phyloP scores from a whole-genome alignment of 2,329 filamentous ascomycete species.

The Cryphonectria naterciae region DNA sequence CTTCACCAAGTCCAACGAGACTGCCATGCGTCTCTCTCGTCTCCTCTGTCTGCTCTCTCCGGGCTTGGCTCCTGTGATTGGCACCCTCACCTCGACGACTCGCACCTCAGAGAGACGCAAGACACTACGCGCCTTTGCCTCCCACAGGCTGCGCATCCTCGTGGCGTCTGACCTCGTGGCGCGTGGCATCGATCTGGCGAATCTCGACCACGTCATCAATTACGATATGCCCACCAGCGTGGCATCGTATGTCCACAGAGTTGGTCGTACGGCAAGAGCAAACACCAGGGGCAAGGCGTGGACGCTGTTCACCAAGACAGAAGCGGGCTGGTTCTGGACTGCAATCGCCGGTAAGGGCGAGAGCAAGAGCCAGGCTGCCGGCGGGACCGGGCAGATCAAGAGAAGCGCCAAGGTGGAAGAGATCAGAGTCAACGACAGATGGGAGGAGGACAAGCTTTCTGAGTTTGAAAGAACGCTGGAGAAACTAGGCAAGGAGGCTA shows the following conservation, averaged over 20 bases:
- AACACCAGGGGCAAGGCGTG: constrained; percentile 77
- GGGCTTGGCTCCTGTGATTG: constrained; percentile 58
- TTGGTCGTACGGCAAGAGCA: constrained; percentile 87
- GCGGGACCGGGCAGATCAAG: constrained; percentile 46
- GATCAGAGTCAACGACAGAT: constrained; percentile 49
- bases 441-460: constrained; percentile 51
- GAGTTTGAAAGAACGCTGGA: constrained; percentile 62
- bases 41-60: constrained; percentile 72
- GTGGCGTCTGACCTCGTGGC: constrained; percentile 93
- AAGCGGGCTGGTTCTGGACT: constrained; percentile 91
- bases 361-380: constrained; percentile 47
- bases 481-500: constrained; percentile 65
- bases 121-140: constrained; percentile 68
- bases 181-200: constrained; percentile 81
- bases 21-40: constrained; percentile 82
- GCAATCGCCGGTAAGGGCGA: constrained; percentile 68
- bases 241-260: constrained; percentile 86
- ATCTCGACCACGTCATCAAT: constrained; percentile 84
- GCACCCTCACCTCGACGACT: constrained; percentile 77
- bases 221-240: constrained; percentile 87
- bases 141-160: constrained; percentile 69
- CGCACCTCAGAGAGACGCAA: constrained; percentile 72
- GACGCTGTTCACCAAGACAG: constrained; percentile 81
- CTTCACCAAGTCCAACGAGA: constrained; percentile 90
- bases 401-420: constrained; percentile 52